Conservation (phyloP, 768 basidiomycete species). For the Rhizopogon salebrosus region DNA sequence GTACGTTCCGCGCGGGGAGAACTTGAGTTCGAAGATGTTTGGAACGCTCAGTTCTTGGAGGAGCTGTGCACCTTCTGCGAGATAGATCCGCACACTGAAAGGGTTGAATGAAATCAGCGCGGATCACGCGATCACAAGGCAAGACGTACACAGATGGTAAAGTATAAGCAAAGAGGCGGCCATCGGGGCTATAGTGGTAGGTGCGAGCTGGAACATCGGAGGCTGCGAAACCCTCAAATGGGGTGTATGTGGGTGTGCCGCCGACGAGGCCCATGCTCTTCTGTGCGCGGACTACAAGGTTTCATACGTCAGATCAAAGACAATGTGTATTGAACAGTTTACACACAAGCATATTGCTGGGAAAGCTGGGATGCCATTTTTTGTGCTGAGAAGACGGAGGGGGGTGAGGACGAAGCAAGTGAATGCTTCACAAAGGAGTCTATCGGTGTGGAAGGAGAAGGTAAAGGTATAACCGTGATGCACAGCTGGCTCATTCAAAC, state of each 20-base stretch:
- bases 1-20: constrained; percentile 92
- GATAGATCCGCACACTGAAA: constrained; percentile 67
- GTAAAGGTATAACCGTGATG: constrained; percentile 13
- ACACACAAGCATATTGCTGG: constrained; percentile 84
- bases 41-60: constrained; percentile 70
- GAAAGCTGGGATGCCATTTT: constrained; percentile 69
- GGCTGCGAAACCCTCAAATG: constrained; percentile 54
- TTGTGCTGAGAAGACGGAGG: constrained; percentile 26
- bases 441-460: constrained; percentile 18
- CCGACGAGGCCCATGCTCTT: constrained; percentile 85
- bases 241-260: constrained; percentile 71
- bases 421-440: constrained; percentile 61
- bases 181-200: constrained; percentile 81
- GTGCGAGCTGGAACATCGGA: constrained; percentile 73
- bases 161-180: constrained; percentile 82
- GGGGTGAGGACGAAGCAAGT: constrained; percentile 58
- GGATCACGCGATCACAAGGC: constrained; percentile 11
- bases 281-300: constrained; percentile 78
- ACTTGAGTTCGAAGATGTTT: constrained; percentile 78
- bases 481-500: neutral
- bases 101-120: constrained; percentile 12
- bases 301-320: constrained; percentile 14
- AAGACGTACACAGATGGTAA: constrained; percentile 63
- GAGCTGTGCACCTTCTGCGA: constrained; percentile 68
- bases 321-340: neutral